Percentiles rank a stretch among this genome's conserved stretches.
phyloP scores from a whole-genome alignment of 805 yeast species.

The Hanseniaspora lindneri region DNA sequence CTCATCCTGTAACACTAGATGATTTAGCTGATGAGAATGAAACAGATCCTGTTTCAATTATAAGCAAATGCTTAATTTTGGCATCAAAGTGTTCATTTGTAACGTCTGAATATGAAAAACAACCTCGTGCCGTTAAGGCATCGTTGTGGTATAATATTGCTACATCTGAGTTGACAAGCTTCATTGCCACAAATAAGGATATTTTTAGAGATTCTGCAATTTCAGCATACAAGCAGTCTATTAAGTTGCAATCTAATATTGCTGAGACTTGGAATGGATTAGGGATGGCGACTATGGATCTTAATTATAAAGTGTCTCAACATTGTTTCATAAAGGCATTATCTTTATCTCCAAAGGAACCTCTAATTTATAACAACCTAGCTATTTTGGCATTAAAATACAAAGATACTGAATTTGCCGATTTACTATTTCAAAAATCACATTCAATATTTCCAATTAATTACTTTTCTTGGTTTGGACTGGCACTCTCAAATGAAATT shows the following conservation, averaged over 20 bases:
- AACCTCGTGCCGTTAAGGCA: conserved; percentile 42
- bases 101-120: conserved; percentile 16
- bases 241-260: conserved; percentile 58
- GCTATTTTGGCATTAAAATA: conserved; percentile 62
- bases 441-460: conserved; percentile 73
- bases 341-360: conserved; percentile 54
- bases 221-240: conserved; percentile 48
- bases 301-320: conserved; percentile 66
- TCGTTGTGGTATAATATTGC: conserved; percentile 61
- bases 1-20: conserved; percentile 1
- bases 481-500: conserved; percentile 51
- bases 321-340: conserved; percentile 84
- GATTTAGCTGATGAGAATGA: conserved; percentile 18
- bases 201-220: conserved; percentile 43
- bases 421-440: conserved; percentile 57
- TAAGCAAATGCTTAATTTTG: conserved; percentile 34
- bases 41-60: conserved; percentile 29
- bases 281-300: conserved; percentile 59
- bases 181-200: conserved; percentile 24
- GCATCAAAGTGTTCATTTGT: conserved; percentile 37
- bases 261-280: conserved; percentile 69
- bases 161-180: conserved; percentile 43
- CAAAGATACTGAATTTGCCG: conserved; percentile 62
- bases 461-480: conserved; percentile 73
- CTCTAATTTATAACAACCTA: conserved; percentile 65